Evolutionary conservation across 495 filamentous ascomycete genomes (phyloP), one percentile per base, ranked within the genome.

Genomic region (Aspergillus saccharolyticus): DNA sequence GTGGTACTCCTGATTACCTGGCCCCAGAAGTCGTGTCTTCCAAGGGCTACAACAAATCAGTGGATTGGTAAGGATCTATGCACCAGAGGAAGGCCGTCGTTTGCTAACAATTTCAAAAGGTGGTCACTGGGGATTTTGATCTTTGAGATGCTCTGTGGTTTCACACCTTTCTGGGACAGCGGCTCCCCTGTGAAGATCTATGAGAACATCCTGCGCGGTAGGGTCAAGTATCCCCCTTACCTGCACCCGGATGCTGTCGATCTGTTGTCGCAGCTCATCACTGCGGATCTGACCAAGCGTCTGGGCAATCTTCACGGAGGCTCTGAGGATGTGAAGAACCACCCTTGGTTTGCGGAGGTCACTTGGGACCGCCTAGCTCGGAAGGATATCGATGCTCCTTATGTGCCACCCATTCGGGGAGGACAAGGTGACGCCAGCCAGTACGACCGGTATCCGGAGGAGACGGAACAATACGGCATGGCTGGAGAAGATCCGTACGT

Each of bases 61-160:
- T 98, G 8, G 94, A 98, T 69, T 98, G 94, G 94, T 97, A 78
- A 76, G 89, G 70, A 42, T 45, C 30, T 42, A 18, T 25, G 10
- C 10, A 22, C 4, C 18, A n/a, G n/a, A n/a, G n/a, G n/a, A n/a
- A n/a, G 18, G 17, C n/a, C 20, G 25, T 14, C 4, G 15, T 18
- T 46, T 28, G 18, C 50, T 50, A 17, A 57, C 45, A n/a, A n/a
- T n/a, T 19, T 9, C 4, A 17, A 44, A 50, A 97, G 93, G 93
- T 98, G 94, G 94, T 97, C 93, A 44, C 77, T 98, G 45, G 94
- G 94, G 43, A 97, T 98, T 73, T 78, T 98, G 52, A 97, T 98
- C 67, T 98, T 97, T 66, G 94, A 98, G 77, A 98, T 98, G 94
- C 86, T 98, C 18, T 97, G 93, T 69, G 94, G 94, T 15, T 97